phyloP scores from a whole-genome alignment of 768 basidiomycete species.

The Gloeopeniophorella convolvens region DNA sequence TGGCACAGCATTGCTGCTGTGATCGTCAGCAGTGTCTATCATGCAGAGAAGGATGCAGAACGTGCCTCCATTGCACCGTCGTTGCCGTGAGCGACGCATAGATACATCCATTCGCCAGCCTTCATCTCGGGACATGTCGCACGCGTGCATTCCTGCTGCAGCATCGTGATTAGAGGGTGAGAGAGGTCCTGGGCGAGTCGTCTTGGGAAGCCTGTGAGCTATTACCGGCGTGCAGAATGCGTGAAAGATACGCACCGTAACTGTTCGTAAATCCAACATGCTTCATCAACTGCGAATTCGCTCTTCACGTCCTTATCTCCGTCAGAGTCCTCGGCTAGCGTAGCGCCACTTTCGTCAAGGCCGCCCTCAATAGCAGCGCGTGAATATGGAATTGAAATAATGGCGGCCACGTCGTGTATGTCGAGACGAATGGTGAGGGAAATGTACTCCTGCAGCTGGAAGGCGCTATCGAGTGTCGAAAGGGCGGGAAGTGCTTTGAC shows the following conservation, averaged over 20 bases:
- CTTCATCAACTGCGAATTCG: slow-evolving; percentile 65
- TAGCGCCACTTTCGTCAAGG: slow-evolving; percentile 2
- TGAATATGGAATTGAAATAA: slow-evolving; percentile 63
- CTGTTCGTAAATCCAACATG: slow-evolving; percentile 80
- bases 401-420: slow-evolving; percentile 80
- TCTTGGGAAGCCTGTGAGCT: slow-evolving; percentile 32
- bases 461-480: slow-evolving; percentile 79
- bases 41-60: background rate
- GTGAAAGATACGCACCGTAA: slow-evolving; percentile 37
- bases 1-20: slow-evolving; percentile 85
- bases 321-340: slow-evolving; percentile 29
- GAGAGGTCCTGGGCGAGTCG: slow-evolving; percentile 85
- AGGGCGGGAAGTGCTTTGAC: slow-evolving; percentile 64
- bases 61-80: slow-evolving; percentile 81
- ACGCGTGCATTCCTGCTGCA: slow-evolving; percentile 85
- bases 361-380: slow-evolving; percentile 21
- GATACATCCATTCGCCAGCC: slow-evolving; percentile 96
- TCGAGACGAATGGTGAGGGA: slow-evolving; percentile 78
- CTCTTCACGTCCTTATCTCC: slow-evolving; percentile 31
- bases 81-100: slow-evolving; percentile 92
- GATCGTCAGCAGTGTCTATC: background rate
- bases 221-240: background rate
- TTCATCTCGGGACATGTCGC: slow-evolving; percentile 94
- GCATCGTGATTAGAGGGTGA: slow-evolving; percentile 74
- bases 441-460: slow-evolving; percentile 93